Base-by-base conservation (phyloP, 225 moss, liverwort and hornwort genomes). In the Anthoceros angustus region DNA sequence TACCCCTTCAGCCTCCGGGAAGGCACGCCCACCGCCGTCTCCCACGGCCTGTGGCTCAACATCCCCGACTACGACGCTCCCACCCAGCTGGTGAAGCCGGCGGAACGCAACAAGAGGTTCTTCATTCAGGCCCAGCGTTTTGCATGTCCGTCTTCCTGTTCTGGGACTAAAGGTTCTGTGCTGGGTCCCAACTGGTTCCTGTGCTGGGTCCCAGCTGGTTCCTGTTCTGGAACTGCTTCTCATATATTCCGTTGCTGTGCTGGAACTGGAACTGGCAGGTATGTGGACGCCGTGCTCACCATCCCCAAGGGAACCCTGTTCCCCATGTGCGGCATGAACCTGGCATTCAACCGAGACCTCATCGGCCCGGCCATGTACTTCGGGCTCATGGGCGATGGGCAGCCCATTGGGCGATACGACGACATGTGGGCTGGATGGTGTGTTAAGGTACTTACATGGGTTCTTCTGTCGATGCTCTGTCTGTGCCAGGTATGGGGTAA, bases 1-100 rank as follows among this genome's bases (percentile, higher is more conserved):
- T 95, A 95, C 63, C 95, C 95, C 40, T 95, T 95, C 78, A 95
- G 95, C 68, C 68, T 88, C 46, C 86, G 95, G 0, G 95, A 95
- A 67, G 95, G 95, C 61, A 85, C 86, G 41, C 78, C 91, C 7
- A 91, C 95, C 0, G 95, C 85, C 5, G 70, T 95, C 48, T 95
- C 95, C 0, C 95, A 91, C 63, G 95, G 95, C 7, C 77, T 87
- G 12, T 88, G 88, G 95, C 66, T 83, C 25, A 83, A 93, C 20
- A 87, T 87, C 21, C 93, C 90, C 0, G 90, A 93, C 46, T 93
- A 90, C 41, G 93, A 93, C 25, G 93, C 93, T 11, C 93, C 93
- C 4, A 93, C 93, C 8, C 93, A 93, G 76, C 75, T 93, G 2
- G 87, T 93, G 74, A 93, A 93, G 62, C 90, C 93, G 4, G 77